Evolutionary conservation across 2,329 filamentous ascomycete genomes (phyloP).

Genomic region (Scolecobasidium constrictum): DNA sequence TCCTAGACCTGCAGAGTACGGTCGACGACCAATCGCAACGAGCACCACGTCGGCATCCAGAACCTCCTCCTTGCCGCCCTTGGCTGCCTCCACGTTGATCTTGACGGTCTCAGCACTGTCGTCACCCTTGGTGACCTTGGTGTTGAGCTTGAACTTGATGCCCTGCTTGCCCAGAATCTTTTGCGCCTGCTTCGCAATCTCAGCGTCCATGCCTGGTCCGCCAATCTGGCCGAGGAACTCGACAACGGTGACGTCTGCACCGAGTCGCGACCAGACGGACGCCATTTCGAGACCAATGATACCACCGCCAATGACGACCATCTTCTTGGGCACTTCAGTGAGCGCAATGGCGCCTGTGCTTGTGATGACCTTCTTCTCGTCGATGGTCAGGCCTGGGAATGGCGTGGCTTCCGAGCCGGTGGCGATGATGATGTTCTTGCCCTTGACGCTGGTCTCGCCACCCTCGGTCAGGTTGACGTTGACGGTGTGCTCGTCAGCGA

Average conservation of each 20-base stretch:
- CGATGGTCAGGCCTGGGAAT: conserved; percentile 89
- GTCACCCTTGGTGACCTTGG: conserved; percentile 85
- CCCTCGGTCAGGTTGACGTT: conserved; percentile 85
- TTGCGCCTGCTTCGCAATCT: conserved; percentile 83
- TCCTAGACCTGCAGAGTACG: conserved; percentile 84
- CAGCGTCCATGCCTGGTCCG: conserved; percentile 91
- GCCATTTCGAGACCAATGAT: conserved; percentile 99
- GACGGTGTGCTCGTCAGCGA: conserved; percentile 81
- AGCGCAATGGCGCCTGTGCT: conserved; percentile 91
- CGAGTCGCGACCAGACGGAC: conserved; percentile 92
- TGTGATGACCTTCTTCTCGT: conserved; percentile 95
- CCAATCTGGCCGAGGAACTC: conserved; percentile 95
- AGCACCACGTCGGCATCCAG: conserved; percentile 92
- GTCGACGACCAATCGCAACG: conserved; percentile 89
- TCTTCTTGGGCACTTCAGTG: conserved; percentile 83
- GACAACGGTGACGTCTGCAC: conserved; percentile 89
- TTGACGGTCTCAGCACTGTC: conserved; percentile 65
- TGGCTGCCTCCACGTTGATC: conserved; percentile 80
- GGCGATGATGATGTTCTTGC: conserved; percentile 97
- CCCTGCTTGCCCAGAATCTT: conserved; percentile 95
- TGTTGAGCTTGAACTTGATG: conserved; percentile 95
- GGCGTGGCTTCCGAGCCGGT: conserved; percentile 92
- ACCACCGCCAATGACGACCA: conserved; percentile 95
- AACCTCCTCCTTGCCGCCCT: conserved; percentile 89
- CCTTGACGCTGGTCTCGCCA: conserved; percentile 74